These are phyloP conservation scores for Collariella sp. DNA, from an alignment of 495 filamentous ascomycete species.

Conservation along the genomic window DNA sequence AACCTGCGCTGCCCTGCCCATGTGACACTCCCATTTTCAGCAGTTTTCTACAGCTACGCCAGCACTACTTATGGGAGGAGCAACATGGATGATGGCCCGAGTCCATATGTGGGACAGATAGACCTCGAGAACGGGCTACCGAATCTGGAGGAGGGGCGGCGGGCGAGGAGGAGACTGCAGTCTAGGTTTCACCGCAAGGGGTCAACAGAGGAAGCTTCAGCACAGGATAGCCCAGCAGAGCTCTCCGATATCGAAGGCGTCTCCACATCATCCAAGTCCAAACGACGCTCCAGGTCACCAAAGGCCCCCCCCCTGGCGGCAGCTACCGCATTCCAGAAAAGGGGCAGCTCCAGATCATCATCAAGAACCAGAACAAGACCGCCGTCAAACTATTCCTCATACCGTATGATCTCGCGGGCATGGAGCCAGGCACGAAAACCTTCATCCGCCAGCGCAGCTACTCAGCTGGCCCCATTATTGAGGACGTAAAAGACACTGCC, in stretches of 20 bases:
- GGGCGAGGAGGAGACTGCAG: constrained; percentile 41
- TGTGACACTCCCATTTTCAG: constrained; percentile 87
- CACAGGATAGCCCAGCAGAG: constrained; percentile 20
- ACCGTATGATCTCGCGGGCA: constrained; percentile 90
- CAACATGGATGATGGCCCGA: constrained; percentile 70
- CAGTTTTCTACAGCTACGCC: constrained; percentile 90
- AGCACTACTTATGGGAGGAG: constrained; percentile 52
- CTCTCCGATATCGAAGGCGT: constrained; percentile 30
- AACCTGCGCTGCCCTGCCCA: constrained; percentile 82
- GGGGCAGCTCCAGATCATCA: constrained; percentile 92
- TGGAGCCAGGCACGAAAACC: constrained; percentile 92
- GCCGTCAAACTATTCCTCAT: constrained; percentile 92
- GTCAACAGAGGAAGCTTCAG: constrained; percentile 18
- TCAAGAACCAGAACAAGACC: constrained; percentile 94
- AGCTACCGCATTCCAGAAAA: constrained; percentile 92
- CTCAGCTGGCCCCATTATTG: constrained; percentile 78
- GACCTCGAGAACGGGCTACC: constrained; percentile 76
- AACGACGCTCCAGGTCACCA: constrained; percentile 57
- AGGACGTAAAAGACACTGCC: constrained; percentile 26
- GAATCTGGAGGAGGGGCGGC: constrained; percentile 37
- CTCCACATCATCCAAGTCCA: constrained; percentile 41
- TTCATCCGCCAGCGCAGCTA: constrained; percentile 94
- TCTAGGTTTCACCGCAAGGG: constrained; percentile 20
- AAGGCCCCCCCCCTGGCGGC: constrained; percentile 73
- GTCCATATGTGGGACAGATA: constrained; percentile 90